Evolutionary conservation across 306 rosid genomes (phyloP).

Genomic region (Dryas alaskensis): DNA sequence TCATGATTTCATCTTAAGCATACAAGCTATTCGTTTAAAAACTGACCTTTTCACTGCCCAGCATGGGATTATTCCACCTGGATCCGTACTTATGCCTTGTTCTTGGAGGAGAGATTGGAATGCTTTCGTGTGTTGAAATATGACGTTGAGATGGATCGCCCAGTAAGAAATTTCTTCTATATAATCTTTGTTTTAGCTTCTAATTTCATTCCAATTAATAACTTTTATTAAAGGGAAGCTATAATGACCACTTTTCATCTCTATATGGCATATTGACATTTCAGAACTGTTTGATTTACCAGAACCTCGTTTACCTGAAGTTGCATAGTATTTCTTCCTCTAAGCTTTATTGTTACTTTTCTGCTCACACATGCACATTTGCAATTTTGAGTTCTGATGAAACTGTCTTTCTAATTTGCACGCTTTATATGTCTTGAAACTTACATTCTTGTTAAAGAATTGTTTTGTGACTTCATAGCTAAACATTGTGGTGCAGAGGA

Average conservation of each 20-base stretch:
- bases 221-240: not conserved
- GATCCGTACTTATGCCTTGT: slow-evolving; percentile 95
- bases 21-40: not conserved
- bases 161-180: slow-evolving; percentile 51
- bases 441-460: not conserved
- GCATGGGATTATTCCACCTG: slow-evolving; percentile 98
- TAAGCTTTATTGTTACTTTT: not conserved
- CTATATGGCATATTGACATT: not conserved
- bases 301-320: not conserved
- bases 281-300: not conserved
- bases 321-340: not conserved
- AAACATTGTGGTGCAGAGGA: slow-evolving; percentile 69
- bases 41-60: slow-evolving; percentile 32
- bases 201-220: not conserved
- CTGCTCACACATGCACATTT: not conserved
- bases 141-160: slow-evolving; percentile 85
- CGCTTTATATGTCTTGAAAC: not conserved
- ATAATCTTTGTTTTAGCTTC: slow-evolving; percentile 2
- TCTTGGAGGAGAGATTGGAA: slow-evolving; percentile 98
- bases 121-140: slow-evolving; percentile 93
- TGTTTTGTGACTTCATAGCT: slow-evolving; percentile 14
- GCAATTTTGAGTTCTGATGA: too few relatives aligned
- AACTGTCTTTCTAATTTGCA: not conserved
- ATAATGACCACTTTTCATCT: not conserved
- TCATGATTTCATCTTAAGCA: not conserved